Conservation (phyloP, 78 protist genomes). For the Bodo saltans region DNA sequence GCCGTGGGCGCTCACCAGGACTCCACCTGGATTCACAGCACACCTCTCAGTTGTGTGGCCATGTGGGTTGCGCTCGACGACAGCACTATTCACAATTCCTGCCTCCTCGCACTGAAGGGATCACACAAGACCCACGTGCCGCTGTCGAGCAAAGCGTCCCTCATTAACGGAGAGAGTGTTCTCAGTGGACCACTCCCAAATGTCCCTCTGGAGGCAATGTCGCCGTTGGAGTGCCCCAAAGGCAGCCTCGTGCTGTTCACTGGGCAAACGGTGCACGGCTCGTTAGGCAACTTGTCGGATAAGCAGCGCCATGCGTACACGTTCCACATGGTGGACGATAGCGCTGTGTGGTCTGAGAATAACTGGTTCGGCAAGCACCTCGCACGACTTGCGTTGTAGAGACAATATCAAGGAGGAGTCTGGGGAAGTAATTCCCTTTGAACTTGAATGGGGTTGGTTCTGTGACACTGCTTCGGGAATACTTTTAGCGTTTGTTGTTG, state of each 20-base stretch:
- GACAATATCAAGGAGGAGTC: too few species aligned
- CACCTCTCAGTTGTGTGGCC: not conserved
- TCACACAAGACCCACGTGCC: not conserved
- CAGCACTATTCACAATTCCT: not conserved
- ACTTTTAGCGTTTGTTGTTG: too few species aligned
- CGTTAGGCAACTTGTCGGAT: not conserved
- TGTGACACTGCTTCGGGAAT: too few species aligned
- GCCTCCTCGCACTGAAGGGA: not conserved
- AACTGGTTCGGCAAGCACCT: not conserved
- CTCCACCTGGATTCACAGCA: not conserved
- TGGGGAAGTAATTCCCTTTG: too few species aligned
- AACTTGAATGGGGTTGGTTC: too few species aligned
- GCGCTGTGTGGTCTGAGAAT: not conserved
- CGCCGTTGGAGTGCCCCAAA: not conserved
- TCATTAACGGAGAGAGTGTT: too few species aligned
- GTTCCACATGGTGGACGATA: not conserved
- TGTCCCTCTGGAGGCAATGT: too few species aligned
- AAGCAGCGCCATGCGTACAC: not conserved
- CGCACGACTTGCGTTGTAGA: not conserved
- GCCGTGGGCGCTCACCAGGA: not conserved
- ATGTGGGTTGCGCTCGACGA: not conserved
- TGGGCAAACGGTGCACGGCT: not conserved
- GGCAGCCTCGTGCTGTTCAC: not conserved
- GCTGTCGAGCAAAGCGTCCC: not conserved
- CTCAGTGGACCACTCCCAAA: not conserved